Conservation (phyloP, 345 rosid genomes). For the Aquilaria malaccensis region DNA sequence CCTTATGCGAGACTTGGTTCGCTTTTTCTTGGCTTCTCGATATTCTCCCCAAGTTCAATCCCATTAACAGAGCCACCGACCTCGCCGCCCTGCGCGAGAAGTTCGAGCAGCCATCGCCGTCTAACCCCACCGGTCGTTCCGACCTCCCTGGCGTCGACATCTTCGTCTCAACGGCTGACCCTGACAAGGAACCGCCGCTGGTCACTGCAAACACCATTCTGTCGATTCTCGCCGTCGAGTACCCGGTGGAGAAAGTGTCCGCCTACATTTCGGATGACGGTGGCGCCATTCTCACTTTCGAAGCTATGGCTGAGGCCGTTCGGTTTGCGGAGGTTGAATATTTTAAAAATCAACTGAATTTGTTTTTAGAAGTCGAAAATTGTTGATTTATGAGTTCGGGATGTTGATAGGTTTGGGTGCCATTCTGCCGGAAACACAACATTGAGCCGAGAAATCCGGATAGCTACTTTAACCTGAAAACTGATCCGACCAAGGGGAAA, state of each 20-base stretch:
- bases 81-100: constrained; percentile 66
- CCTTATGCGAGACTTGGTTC: constrained; percentile 89
- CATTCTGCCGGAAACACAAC: constrained; percentile 86
- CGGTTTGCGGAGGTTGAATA: constrained; percentile 60
- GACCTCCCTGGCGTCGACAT: constrained; percentile 83
- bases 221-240: constrained; percentile 70
- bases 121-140: constrained; percentile 82
- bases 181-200: constrained; percentile 88
- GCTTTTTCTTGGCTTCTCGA: constrained; percentile 91
- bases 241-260: constrained; percentile 73
- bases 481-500: constrained; percentile 79
- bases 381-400: too few species aligned
- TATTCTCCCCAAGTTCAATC: constrained; percentile 76
- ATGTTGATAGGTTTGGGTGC: constrained; percentile 54
- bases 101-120: constrained; percentile 63
- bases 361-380: too few species aligned
- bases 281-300: constrained; percentile 82
- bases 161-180: constrained; percentile 88
- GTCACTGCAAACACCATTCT: constrained; percentile 84
- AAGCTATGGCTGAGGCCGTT: constrained; percentile 97
- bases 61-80: constrained; percentile 80
- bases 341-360: neutral
- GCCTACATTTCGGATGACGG: constrained; percentile 89
- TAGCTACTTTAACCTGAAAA: constrained; percentile 67
- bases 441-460: constrained; percentile 94